A percentile compares a stretch with the other conserved stretches of the same genome.
Conservation (phyloP, 768 basidiomycete genomes). For the Mycena indigotica region DNA sequence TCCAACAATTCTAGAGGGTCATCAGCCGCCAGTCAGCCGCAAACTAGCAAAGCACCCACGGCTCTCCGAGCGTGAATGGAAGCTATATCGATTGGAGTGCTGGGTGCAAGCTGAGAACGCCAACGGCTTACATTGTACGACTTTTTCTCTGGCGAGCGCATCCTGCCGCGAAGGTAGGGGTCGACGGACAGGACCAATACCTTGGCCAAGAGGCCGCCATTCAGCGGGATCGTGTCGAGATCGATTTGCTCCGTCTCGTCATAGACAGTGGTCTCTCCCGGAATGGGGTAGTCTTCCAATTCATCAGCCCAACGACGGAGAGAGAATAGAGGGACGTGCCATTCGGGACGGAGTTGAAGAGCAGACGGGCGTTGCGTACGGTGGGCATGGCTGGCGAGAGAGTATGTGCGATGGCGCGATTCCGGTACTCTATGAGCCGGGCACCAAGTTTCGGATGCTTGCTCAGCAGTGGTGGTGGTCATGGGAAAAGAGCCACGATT, state of each 20-base stretch:
- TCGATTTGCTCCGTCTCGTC: constrained; percentile 39
- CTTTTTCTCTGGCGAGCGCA: constrained; percentile 28
- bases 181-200: constrained; percentile 41
- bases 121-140: constrained; percentile 26
- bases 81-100: too few relatives aligned
- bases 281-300: constrained; percentile 26
- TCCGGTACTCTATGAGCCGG: too few relatives aligned
- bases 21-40: too few relatives aligned
- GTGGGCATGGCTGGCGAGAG: too few relatives aligned
- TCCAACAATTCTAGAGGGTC: constrained; percentile 30
- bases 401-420: too few relatives aligned
- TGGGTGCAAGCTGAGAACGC: too few relatives aligned
- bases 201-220: constrained; percentile 40
- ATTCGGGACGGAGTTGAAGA: constrained; percentile 31
- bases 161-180: constrained; percentile 36
- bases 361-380: constrained; percentile 25
- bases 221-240: constrained; percentile 35
- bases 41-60: constrained; percentile 22
- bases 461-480: too few relatives aligned
- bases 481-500: too few relatives aligned
- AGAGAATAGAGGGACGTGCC: constrained; percentile 9
- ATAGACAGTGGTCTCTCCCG: constrained; percentile 35
- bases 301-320: not conserved
- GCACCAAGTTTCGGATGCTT: too few relatives aligned
- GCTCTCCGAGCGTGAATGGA: constrained; percentile 18